Conservation (phyloP, 495 filamentous ascomycete species). For the Annulohypoxylon stygium region DNA sequence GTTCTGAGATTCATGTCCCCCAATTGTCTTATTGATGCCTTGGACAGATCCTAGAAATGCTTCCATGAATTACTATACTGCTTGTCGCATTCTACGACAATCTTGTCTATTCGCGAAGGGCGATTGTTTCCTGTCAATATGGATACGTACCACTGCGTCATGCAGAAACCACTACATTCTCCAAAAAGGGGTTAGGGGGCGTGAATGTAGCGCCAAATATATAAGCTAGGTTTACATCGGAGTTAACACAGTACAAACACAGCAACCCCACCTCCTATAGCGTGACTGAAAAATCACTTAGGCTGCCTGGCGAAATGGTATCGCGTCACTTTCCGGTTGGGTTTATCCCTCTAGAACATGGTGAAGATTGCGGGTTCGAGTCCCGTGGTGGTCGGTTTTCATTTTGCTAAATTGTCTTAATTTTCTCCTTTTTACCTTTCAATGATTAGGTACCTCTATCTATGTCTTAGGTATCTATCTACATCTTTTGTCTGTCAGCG, state of each 20-base stretch:
- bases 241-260: constrained; percentile 15
- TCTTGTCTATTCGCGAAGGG: too few relatives aligned
- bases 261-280: constrained; percentile 21
- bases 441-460: not conserved
- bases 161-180: not conserved
- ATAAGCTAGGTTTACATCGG: constrained; percentile 13
- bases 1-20: too few relatives aligned
- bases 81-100: too few relatives aligned
- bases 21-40: too few relatives aligned
- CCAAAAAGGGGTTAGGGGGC: constrained; percentile 14
- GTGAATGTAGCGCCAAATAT: not conserved
- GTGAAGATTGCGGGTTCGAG: constrained; percentile 52
- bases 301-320: constrained; percentile 50
- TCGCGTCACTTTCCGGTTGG: constrained; percentile 49
- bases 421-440: not conserved
- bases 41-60: too few relatives aligned
- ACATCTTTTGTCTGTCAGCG: too few relatives aligned
- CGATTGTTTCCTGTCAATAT: not conserved
- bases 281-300: not conserved
- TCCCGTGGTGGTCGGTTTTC: constrained; percentile 48
- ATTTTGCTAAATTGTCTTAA: not conserved
- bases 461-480: too few relatives aligned
- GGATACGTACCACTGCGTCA: not conserved
- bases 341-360: constrained; percentile 35
- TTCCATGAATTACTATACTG: not conserved